A percentile compares a stretch with the other conserved stretches of the same genome.
Evolutionary conservation across 202 grass and related monocot genomes (phyloP).

Genomic region (Carex arenaria): DNA sequence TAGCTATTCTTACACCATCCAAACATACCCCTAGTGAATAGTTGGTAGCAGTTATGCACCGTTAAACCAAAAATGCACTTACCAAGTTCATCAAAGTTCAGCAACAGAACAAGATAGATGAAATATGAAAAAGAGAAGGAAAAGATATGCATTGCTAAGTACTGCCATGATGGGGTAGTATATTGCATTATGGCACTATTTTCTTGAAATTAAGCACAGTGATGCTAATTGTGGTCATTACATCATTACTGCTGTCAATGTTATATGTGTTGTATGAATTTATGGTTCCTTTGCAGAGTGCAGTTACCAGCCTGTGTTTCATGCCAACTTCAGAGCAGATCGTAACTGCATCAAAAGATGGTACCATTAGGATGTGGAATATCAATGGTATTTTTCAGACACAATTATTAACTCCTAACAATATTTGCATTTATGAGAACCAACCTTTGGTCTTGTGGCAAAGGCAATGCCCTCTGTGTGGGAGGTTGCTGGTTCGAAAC

Average conservation of each 20-base stretch:
- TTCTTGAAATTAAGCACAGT: not conserved
- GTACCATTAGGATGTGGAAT: constrained; percentile 87
- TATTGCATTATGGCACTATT: not conserved
- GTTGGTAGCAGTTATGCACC: not conserved
- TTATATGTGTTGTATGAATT: not conserved
- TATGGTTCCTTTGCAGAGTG: constrained; percentile 47
- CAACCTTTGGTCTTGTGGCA: too few relatives aligned
- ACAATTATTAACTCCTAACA: not conserved
- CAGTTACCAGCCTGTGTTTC: constrained; percentile 85
- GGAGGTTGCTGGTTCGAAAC: too few relatives aligned
- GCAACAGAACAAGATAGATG: not conserved
- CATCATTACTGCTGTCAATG: not conserved
- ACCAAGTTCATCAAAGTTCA: not conserved
- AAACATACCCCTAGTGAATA: too few relatives aligned
- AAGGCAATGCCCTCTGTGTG: too few relatives aligned
- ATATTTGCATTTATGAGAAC: not conserved
- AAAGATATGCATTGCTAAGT: not conserved
- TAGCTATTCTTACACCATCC: too few relatives aligned
- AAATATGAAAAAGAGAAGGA: not conserved
- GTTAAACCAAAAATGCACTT: not conserved
- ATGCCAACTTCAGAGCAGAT: constrained; percentile 77
- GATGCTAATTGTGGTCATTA: not conserved
- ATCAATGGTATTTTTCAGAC: constrained; percentile 67
- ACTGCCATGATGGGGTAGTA: not conserved
- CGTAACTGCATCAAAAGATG: constrained; percentile 90